These are phyloP conservation scores for Pulchroboletus neoregius DNA, from an alignment of 1,284 basidiomycete genomes.

Conservation along the genomic window DNA sequence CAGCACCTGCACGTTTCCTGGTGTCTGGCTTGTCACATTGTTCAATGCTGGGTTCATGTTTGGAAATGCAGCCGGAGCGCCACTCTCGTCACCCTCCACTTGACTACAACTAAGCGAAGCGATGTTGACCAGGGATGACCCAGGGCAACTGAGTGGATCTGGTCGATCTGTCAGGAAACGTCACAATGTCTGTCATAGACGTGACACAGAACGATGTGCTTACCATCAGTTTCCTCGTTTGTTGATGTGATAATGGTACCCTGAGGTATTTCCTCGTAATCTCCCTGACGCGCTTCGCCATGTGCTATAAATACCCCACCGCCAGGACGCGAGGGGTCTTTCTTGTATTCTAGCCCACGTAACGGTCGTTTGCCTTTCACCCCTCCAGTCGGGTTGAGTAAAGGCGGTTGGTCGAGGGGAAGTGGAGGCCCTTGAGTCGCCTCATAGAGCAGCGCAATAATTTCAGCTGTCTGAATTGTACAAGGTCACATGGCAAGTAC, in stretches of 20 bases:
- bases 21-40: conserved; percentile 33
- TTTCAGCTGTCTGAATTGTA: conserved; percentile 75
- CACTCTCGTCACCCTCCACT: conserved; percentile 24
- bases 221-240: conserved; percentile 50
- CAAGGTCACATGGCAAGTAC: conserved; percentile 16
- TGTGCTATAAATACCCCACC: conserved; percentile 81
- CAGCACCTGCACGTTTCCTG: conserved; percentile 67
- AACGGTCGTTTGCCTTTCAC: conserved; percentile 56
- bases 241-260: conserved; percentile 58
- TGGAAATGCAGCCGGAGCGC: conserved; percentile 24
- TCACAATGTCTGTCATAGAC: conserved; percentile 31
- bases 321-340: conserved; percentile 73
- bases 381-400: conserved; percentile 71
- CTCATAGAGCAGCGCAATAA: conserved; percentile 89
- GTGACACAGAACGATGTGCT: conserved; percentile 28
- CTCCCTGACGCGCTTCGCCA: conserved; percentile 41
- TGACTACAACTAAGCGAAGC: conserved; percentile 41
- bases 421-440: conserved; percentile 72
- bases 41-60: conserved; percentile 70
- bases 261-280: conserved; percentile 57
- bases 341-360: conserved; percentile 62
- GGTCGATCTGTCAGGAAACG: conserved; percentile 18
- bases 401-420: conserved; percentile 52
- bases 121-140: conserved; percentile 49
- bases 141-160: conserved; percentile 19